phyloP scores from a whole-genome alignment of 2,329 filamentous ascomycete species.

The Fusarium mangiferae region DNA sequence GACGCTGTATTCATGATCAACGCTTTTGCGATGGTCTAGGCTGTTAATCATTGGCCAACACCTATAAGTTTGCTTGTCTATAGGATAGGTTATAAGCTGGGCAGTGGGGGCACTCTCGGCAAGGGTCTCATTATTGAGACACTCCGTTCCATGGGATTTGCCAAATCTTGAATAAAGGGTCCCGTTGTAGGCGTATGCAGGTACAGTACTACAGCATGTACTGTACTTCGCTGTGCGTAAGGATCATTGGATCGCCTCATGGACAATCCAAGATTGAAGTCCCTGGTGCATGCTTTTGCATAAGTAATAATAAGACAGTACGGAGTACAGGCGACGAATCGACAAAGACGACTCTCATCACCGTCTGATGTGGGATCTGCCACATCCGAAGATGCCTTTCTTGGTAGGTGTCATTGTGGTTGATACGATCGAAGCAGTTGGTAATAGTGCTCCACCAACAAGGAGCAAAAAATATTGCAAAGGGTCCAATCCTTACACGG shows the following conservation, averaged over 20 bases:
- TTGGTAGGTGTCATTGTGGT: slow-evolving; percentile 16
- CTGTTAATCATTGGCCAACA: slow-evolving; percentile 1
- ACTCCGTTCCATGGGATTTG: slow-evolving; percentile 10
- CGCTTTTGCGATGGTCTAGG: neutral
- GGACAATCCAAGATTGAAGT: slow-evolving; percentile 5
- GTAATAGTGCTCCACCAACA: slow-evolving; percentile 14
- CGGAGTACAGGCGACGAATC: neutral
- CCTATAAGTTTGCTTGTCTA: neutral
- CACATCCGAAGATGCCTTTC: slow-evolving; percentile 11
- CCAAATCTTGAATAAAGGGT: slow-evolving; percentile 19
- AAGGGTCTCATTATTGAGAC: neutral
- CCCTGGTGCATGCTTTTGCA: neutral
- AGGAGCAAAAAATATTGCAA: slow-evolving; percentile 2
- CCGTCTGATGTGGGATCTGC: slow-evolving; percentile 8
- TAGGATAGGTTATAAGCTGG: neutral
- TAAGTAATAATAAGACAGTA: neutral
- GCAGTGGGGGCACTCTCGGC: neutral
- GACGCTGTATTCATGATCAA: slow-evolving; percentile 5
- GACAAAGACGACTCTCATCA: neutral
- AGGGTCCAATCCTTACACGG: neutral
- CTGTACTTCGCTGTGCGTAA: neutral
- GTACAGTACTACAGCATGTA: slow-evolving; percentile 6
- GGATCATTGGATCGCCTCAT: neutral
- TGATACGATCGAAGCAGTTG: neutral
- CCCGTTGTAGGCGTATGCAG: slow-evolving; percentile 11